Evolutionary conservation across 2,329 filamentous ascomycete species (phyloP), one percentile per base, ranked within the genome.

Genomic region (Penicillium sp.): DNA sequence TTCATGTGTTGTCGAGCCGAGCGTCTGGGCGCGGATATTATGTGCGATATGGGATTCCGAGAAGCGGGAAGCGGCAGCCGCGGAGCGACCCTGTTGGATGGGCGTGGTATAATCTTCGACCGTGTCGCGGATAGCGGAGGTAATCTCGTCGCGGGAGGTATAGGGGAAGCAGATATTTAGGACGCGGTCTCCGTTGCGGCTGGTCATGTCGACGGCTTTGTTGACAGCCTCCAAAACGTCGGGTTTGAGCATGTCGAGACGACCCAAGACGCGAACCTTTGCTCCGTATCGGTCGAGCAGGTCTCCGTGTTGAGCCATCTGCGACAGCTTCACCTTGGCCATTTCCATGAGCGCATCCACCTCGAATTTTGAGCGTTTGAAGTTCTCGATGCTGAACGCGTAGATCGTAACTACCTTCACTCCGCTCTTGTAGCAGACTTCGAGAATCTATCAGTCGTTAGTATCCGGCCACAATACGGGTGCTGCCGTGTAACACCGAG

Each of bases 341-440:
- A 99, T 91, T 71, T 96, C 89, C 94, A 99, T 99, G 61, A 99
- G 79, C 31, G 91, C 92, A 71, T 97, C 92, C 9, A 99, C 94
- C 75, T 99, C 94, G 75, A 95, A 94, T 75, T 94, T 92, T 23
- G 92, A 93, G 6, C 94, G 87, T 74, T 97, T 96, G 80, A 96
- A 99, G 79, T 99, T 99, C 77, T 99, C 94, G 70, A 99, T 97
- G 71, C 91, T 96, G 78, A 99, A 99, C 16, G 94, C 94, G 74
- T 97, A 99, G 62, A 99, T 92, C 4, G 94, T 97, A 39, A 99
- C 93, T 9, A 96, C 91, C 74, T 94, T 93, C 61, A 99, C 93
- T 53, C 94, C 94, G 58, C 90, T 92, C 73, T 96, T 97, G 81
- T 97, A 99, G 82, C 94, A 97, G 54, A 99, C 90, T 76, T 99